Conservation (phyloP, 2,329 filamentous ascomycete genomes). For the Zarea fungicola region DNA sequence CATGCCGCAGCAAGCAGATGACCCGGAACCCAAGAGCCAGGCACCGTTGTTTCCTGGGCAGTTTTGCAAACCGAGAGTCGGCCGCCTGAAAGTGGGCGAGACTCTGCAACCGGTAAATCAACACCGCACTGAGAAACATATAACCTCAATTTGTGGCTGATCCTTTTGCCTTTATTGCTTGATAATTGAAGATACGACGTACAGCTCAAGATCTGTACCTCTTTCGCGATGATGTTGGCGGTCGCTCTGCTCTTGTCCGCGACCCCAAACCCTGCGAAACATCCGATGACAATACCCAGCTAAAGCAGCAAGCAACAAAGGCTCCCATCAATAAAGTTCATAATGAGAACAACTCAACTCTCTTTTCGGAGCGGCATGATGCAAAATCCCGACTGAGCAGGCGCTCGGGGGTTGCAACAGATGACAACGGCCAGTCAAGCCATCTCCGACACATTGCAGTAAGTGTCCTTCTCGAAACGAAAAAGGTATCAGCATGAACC, state of each 20-base stretch:
- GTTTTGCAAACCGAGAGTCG: background rate
- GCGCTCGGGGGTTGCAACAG: background rate
- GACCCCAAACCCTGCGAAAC: background rate
- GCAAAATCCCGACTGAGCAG: background rate
- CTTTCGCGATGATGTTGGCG: slow-evolving; percentile 7
- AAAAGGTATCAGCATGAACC: background rate
- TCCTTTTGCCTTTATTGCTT: background rate
- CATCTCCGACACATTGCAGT: background rate
- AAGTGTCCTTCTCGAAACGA: background rate
- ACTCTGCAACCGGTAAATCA: slow-evolving; percentile 8
- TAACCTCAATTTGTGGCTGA: background rate
- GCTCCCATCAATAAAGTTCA: background rate
- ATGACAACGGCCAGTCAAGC: background rate
- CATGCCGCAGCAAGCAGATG: slow-evolving; percentile 3
- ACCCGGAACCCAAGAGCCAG: background rate
- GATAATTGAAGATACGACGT: slow-evolving; percentile 2
- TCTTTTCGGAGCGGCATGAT: background rate
- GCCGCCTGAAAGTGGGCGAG: slow-evolving; percentile 11
- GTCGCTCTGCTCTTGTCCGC: slow-evolving; percentile 10
- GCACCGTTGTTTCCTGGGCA: background rate
- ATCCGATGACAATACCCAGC: background rate
- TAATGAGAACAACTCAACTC: background rate
- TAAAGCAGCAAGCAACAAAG: background rate
- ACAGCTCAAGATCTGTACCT: slow-evolving; percentile 9
- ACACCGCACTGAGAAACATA: background rate